Percentiles rank a stretch among this genome's conserved stretches.
phyloP scores from a whole-genome alignment of 495 filamentous ascomycete genomes.

The Pyronema omphalodes region DNA sequence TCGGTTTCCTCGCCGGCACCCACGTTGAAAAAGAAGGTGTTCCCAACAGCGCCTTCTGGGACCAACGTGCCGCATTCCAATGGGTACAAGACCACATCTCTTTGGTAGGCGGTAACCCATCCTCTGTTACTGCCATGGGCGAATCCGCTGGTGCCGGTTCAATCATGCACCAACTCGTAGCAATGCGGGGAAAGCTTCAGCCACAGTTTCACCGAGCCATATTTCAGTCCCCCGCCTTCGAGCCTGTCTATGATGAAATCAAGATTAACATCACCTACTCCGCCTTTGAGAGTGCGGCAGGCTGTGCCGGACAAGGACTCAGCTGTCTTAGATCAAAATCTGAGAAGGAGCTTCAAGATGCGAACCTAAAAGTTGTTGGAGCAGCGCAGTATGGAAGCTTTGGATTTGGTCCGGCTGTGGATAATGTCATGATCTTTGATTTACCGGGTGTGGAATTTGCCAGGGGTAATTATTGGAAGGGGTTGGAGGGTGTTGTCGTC shows the following conservation, averaged over 20 bases:
- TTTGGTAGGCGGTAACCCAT: conserved; percentile 34
- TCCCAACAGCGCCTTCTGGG: conserved; percentile 34
- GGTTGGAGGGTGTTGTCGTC: conserved; percentile 9
- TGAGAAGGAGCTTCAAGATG: conserved; percentile 24
- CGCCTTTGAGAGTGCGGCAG: conserved; percentile 30
- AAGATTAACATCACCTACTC: conserved; percentile 27
- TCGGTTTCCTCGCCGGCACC: conserved; percentile 36
- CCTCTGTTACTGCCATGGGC: conserved; percentile 35
- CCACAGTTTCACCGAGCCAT: conserved; percentile 30
- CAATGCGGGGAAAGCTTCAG: conserved; percentile 28
- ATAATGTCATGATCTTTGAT: conserved; percentile 31
- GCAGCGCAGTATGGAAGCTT: conserved; percentile 27
- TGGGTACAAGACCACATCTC: conserved; percentile 38
- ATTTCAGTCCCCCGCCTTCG: conserved; percentile 33
- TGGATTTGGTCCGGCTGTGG: conserved; percentile 30
- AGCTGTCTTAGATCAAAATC: conserved; percentile 29
- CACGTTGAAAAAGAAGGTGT: conserved; percentile 30
- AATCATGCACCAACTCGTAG: conserved; percentile 28
- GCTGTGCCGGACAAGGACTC: conserved; percentile 30
- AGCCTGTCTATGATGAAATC: conserved; percentile 28
- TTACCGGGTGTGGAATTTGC: conserved; percentile 29
- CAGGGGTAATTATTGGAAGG: conserved; percentile 26
- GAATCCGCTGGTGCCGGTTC: conserved; percentile 27
- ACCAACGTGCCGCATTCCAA: conserved; percentile 33
- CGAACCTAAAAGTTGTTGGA: conserved; percentile 27